Evolutionary conservation across 345 rosid species (phyloP), one percentile per base, ranked within the genome.

Genomic region (Melastoma malabathricum): DNA sequence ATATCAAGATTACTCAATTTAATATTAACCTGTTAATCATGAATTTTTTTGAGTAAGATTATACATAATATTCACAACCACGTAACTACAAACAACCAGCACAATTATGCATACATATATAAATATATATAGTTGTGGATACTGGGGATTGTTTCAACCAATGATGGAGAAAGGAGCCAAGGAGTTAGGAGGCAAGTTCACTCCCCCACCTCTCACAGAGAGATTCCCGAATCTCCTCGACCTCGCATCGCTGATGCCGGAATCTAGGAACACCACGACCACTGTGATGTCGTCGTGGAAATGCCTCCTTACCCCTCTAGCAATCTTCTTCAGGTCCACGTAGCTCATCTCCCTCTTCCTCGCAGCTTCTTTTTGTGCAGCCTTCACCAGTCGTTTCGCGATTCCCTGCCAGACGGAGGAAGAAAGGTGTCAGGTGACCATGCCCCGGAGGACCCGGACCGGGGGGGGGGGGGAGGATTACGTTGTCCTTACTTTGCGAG

Each of bases 261-360:
- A 65, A 64, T 84, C 86, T 4, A 88, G 82, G 64, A 69, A 88
- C 73, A 84, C 62, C 8, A 88, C 89, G 3, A 82, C 55, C 54
- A 88, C 95, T 0, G 97, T 88, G 55, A 82, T 82, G 73, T 88
- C 97, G 46, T 88, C 97, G 43, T 88, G 97, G 86, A 88, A 88
- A 82, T 84, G 88, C 19, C 97, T 61, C 18, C 97, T 64, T 2
- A 88, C 92, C 0, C 94, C 94, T 2, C 97, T 79, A 63, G 84
- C 88, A 2, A 88, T 88, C 84, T 78, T 82, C 71, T 88, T 88
- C 71, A 88, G 60, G 77, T 88, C 97, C 0, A 87, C 82, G 67
- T 78, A 82, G 48, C 97, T 78, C 92, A 89, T 85, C 66, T 85
- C 95, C 69, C 97, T 62, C 73, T 89, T 89, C 71, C 76, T 84